Conservation (phyloP, 2,329 filamentous ascomycete species). For the Trichoderma semiorbis region DNA sequence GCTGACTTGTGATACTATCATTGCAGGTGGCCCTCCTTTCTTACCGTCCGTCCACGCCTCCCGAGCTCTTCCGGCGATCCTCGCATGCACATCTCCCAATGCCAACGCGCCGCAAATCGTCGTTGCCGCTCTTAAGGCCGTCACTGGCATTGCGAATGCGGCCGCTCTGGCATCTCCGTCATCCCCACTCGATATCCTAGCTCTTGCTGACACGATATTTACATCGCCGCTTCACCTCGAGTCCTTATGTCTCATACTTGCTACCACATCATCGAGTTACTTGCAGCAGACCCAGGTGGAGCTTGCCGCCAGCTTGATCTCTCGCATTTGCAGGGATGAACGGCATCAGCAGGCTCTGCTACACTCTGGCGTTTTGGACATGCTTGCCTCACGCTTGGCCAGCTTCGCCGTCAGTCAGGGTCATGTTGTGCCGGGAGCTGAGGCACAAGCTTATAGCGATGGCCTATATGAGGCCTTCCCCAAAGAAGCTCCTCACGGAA, state of each 20-base stretch:
- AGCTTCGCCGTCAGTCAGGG: conserved; percentile 66
- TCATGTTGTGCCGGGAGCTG: conserved; percentile 64
- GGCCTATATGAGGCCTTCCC: conserved; percentile 58
- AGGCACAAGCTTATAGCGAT: conserved; percentile 51
- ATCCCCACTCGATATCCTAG: conserved; percentile 45
- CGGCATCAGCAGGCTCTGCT: conserved; percentile 68
- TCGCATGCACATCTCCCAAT: conserved; percentile 64
- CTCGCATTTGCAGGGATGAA: conserved; percentile 63
- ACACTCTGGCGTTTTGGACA: conserved; percentile 71
- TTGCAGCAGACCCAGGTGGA: conserved; percentile 59
- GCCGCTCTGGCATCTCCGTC: conserved; percentile 51
- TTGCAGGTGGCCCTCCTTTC: conserved; percentile 72
- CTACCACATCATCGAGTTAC: conserved; percentile 50
- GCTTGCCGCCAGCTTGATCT: conserved; percentile 56
- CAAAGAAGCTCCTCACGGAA: conserved; percentile 53
- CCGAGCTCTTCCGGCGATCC: conserved; percentile 63
- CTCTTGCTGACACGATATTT: conserved; percentile 65
- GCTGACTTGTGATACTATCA: not conserved
- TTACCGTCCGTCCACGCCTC: conserved; percentile 69
- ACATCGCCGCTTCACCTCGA: conserved; percentile 55
- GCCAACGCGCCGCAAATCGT: conserved; percentile 64
- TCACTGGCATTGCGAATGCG: conserved; percentile 69
- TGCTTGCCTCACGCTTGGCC: conserved; percentile 70
- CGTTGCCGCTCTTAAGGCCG: conserved; percentile 68
- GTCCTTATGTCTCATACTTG: conserved; percentile 63